Percentiles rank a stretch among this genome's conserved stretches.
phyloP scores from a whole-genome alignment of 192 early-diverging fungal genomes.

The Coemansia sp. region DNA sequence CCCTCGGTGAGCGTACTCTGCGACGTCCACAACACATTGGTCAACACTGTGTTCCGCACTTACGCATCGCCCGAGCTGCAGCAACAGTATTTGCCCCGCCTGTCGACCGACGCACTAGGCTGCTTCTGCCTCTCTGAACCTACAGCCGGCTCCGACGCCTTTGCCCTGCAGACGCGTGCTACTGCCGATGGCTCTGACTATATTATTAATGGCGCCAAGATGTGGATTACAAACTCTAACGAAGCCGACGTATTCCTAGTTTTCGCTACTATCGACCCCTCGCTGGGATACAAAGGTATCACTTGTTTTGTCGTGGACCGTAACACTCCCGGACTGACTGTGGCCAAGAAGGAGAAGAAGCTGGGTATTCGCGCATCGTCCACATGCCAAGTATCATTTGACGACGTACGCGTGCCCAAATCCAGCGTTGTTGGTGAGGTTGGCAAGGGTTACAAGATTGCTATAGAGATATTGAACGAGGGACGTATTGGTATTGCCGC shows the following conservation, averaged over 20 bases:
- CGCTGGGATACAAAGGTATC: conserved; percentile 95
- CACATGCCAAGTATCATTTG: conserved; percentile 93
- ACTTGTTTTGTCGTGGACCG: conserved; percentile 96
- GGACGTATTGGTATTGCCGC: conserved; percentile 98
- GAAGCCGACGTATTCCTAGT: conserved; percentile 97
- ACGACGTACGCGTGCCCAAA: conserved; percentile 86
- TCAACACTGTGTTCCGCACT: conserved; percentile 89
- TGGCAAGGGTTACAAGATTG: conserved; percentile 98
- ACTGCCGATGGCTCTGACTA: conserved; percentile 83
- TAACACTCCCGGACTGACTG: conserved; percentile 80
- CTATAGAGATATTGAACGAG: conserved; percentile 98
- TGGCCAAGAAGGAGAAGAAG: conserved; percentile 98
- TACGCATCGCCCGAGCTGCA: conserved; percentile 78
- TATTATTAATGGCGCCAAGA: conserved; percentile 85
- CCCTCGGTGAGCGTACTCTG: conserved; percentile 89
- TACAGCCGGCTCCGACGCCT: conserved; percentile 91
- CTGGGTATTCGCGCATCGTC: conserved; percentile 97
- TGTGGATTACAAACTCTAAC: conserved; percentile 97
- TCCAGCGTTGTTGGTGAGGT: conserved; percentile 90
- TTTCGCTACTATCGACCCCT: conserved; percentile 96
- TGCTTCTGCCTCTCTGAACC: conserved; percentile 96
- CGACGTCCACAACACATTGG: conserved; percentile 98
- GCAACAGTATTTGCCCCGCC: conserved; percentile 82
- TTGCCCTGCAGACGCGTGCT: conserved; percentile 87
- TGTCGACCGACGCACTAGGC: conserved; percentile 84